A percentile compares a stretch with the other conserved stretches of the same genome.
Evolutionary conservation across 23 red algal species (phyloP).

Genomic region (Gracilaria vermiculophylla): DNA sequence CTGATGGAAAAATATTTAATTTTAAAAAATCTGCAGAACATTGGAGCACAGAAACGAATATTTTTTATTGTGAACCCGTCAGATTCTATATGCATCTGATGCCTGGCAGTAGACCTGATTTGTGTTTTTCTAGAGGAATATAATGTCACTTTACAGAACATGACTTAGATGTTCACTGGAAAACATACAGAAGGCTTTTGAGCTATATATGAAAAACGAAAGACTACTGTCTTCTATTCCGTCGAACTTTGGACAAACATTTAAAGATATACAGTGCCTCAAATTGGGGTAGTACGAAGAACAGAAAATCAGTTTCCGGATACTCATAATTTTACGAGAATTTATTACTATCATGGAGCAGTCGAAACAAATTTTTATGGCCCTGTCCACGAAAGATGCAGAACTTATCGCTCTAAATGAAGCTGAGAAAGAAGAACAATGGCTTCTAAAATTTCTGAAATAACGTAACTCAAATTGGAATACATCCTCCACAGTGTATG

Average conservation of each 20-base stretch:
- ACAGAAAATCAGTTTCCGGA: neutral
- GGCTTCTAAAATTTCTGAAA: neutral
- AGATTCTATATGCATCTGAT: neutral
- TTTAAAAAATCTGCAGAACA: neutral
- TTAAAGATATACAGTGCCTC: neutral
- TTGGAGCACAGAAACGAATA: neutral
- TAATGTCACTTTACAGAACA: neutral
- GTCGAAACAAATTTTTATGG: neutral
- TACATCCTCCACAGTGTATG: neutral
- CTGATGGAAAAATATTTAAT: neutral
- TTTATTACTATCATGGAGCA: neutral
- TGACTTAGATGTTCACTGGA: neutral
- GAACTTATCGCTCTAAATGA: neutral
- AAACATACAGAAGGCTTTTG: constrained; percentile 12
- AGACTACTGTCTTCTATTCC: neutral
- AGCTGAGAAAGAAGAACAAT: constrained; percentile 9
- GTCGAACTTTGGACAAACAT: too few species aligned
- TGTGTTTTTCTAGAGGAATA: neutral
- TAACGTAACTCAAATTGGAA: neutral
- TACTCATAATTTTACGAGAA: neutral
- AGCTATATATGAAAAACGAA: neutral
- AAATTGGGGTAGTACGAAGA: neutral
- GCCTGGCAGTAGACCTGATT: neutral
- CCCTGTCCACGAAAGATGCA: constrained; percentile 1
- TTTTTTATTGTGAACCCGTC: neutral